Conservation (phyloP, 2,329 filamentous ascomycete species). For the Magnaporthiopsis rhizophila region DNA sequence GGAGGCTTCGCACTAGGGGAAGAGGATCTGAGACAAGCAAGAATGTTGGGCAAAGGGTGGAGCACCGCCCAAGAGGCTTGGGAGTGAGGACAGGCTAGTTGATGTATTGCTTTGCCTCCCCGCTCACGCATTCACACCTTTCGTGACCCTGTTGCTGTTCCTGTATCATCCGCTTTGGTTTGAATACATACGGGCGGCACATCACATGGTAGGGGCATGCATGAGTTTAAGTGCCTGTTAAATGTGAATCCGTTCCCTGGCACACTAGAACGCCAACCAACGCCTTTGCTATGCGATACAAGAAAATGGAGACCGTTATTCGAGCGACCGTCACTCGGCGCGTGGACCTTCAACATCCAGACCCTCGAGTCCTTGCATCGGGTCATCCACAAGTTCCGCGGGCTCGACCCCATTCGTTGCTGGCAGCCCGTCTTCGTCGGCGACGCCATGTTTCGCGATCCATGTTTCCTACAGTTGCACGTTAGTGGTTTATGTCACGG, state of each 20-base stretch:
- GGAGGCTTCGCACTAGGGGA: conserved; percentile 2
- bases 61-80: neutral
- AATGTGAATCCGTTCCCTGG: neutral
- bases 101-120: neutral
- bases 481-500: conserved; percentile 12
- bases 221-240: neutral
- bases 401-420: conserved; percentile 40
- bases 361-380: conserved; percentile 92
- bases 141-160: neutral
- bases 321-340: conserved; percentile 42
- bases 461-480: conserved; percentile 67
- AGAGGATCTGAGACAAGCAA: neutral
- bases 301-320: conserved; percentile 15
- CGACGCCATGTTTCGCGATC: conserved; percentile 78
- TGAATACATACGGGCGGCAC: neutral
- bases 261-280: conserved; percentile 20
- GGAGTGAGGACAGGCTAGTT: neutral
- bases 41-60: neutral
- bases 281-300: conserved; percentile 37
- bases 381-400: conserved; percentile 55
- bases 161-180: neutral
- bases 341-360: conserved; percentile 91
- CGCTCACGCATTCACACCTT: neutral
- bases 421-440: conserved; percentile 65
- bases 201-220: neutral